A percentile compares a stretch with the other conserved stretches of the same genome.
Evolutionary conservation across 495 filamentous ascomycete genomes (phyloP).

Genomic region (Aspergillus olivimuriae): DNA sequence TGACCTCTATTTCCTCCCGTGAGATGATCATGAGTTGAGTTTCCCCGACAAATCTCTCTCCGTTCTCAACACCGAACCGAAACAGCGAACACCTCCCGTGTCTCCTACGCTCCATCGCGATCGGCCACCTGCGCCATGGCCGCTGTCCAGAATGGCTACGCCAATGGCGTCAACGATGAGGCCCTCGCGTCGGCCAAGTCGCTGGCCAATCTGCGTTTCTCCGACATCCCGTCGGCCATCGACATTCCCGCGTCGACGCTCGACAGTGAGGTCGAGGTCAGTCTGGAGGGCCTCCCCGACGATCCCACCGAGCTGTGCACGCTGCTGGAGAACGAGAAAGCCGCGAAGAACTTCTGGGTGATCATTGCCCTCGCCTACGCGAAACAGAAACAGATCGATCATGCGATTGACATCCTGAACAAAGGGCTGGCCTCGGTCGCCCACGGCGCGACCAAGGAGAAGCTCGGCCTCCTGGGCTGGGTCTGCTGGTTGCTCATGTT

Average conservation of each 20-base stretch:
- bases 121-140: constrained; percentile 40
- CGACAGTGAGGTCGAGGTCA: constrained; percentile 86
- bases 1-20: constrained; percentile 1
- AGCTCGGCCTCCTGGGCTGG: constrained; percentile 73
- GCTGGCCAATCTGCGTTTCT: constrained; percentile 55
- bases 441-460: constrained; percentile 68
- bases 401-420: constrained; percentile 87
- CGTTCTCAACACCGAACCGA: constrained; percentile 8
- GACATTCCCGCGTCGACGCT: constrained; percentile 82
- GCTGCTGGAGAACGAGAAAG: constrained; percentile 84
- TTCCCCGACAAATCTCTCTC: constrained; percentile 8
- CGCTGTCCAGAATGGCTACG: constrained; percentile 45
- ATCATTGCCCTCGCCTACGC: constrained; percentile 94
- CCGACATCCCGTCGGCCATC: constrained; percentile 80
- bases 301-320: constrained; percentile 95
- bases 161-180: constrained; percentile 43
- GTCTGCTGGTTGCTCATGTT: constrained; percentile 89
- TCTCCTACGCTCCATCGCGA: not conserved
- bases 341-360: constrained; percentile 87
- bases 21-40: constrained; percentile 34
- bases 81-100: constrained; percentile 4
- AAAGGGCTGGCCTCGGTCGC: constrained; percentile 73
- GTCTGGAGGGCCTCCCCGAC: constrained; percentile 81
- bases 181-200: constrained; percentile 17
- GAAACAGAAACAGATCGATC: constrained; percentile 86